These are phyloP conservation scores for Dryadomyces quercus-mongolicae DNA, from an alignment of 2,329 filamentous ascomycete genomes.

Conservation along the genomic window DNA sequence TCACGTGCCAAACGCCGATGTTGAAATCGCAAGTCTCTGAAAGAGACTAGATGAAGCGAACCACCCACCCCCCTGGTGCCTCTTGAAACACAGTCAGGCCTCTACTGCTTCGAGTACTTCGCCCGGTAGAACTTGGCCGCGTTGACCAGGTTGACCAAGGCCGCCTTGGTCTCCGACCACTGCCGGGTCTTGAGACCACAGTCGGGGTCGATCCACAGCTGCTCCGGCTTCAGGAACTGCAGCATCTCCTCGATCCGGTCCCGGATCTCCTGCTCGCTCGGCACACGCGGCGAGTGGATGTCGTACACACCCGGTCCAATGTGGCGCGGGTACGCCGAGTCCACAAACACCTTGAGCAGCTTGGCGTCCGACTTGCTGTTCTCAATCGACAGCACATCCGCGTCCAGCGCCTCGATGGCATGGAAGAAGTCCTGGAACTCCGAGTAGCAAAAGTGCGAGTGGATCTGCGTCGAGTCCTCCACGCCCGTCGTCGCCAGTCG, in stretches of 20 bases:
- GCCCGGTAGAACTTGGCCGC: constrained; percentile 93
- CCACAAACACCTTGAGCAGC: constrained; percentile 96
- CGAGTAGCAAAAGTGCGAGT: constrained; percentile 99
- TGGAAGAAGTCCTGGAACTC: constrained; percentile 99
- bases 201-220: constrained; percentile 99
- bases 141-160: constrained; percentile 92
- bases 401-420: constrained; percentile 94
- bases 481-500: constrained; percentile 89
- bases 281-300: constrained; percentile 98
- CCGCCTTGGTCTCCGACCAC: constrained; percentile 98
- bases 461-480: constrained; percentile 92
- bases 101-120: constrained; percentile 56
- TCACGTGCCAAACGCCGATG: constrained; percentile 14
- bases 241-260: constrained; percentile 98
- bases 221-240: constrained; percentile 88
- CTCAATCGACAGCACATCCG: constrained; percentile 97
- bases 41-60: constrained; percentile 7
- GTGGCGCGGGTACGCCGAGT: constrained; percentile 93
- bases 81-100: too few species aligned
- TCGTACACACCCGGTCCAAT: constrained; percentile 99
- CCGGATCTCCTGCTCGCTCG: constrained; percentile 96
- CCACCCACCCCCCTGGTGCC: neutral
- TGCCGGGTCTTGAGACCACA: constrained; percentile 98
- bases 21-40: constrained; percentile 11
- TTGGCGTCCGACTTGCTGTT: constrained; percentile 99